Evolutionary conservation across 495 filamentous ascomycete species (phyloP), one percentile per base, ranked within the genome.

Genomic region (Lepidopterella palustris): DNA sequence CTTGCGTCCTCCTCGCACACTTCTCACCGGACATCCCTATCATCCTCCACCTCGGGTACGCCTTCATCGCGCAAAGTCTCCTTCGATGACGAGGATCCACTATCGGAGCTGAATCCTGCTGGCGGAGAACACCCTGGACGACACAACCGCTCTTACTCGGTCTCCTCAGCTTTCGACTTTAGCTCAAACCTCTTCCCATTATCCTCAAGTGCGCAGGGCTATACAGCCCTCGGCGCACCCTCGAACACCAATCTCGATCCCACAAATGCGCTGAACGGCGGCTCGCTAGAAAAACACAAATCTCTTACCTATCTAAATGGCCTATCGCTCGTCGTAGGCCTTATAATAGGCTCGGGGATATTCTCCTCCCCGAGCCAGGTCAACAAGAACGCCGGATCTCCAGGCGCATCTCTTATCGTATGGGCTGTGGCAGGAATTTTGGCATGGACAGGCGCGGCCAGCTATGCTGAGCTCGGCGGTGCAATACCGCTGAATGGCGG

Each of bases 331-430:
- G 86, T 97, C 18, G 82, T 97, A 9, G 92, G 95, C 5, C 68
- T 98, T 49, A 93, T 97, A 70, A 97, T 98, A 65, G 93, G 93
- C n/a, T 92, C 88, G 18, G 93, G 93, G 1, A 97, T 98, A 67
- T 98, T 98, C 74, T 92, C 90, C 9, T 92, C 89, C 27, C 93
- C 93, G 0, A 89, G 88, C 61, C 90, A 96, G 73, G 95, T 98
- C 64, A 96, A 96, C 68, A 80, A 80, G 54, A 92, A 96, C 72
- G 91, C 86, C 25, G 95, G 95, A 24, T 96, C 92, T 26, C 92
- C 92, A 1, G 93, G 93, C 4, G 92, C 90, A 49, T 85, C 90
- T 5, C 76, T 98, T 54, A 82, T 97, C 20, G 84, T 96, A 5
- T 98, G 93, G 93, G 78, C 80, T 3, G 81, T 98, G 42, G 93